A percentile compares a stretch with the other conserved stretches of the same genome.
Evolutionary conservation across 208 protist species (phyloP).

Genomic region (Herpetomonas tarakana): DNA sequence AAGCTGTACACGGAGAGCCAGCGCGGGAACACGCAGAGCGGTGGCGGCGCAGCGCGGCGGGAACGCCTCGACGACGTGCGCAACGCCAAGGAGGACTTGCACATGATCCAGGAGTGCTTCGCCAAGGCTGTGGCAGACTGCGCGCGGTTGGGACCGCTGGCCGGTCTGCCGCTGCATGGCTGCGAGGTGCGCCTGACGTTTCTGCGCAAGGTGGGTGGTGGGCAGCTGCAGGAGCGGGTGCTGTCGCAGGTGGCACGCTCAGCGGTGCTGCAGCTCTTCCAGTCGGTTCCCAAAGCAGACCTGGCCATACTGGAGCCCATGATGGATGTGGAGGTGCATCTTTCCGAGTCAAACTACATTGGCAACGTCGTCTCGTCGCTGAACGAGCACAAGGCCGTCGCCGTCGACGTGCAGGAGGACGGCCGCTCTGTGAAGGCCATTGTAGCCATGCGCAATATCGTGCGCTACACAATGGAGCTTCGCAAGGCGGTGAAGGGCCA

Average conservation of each 20-base stretch:
- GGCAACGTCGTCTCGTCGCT: slow-evolving; percentile 72
- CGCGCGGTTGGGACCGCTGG: slow-evolving; percentile 58
- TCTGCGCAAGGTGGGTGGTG: slow-evolving; percentile 49
- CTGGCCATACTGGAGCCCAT: slow-evolving; percentile 79
- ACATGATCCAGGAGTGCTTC: slow-evolving; percentile 39
- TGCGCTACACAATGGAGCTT: slow-evolving; percentile 85
- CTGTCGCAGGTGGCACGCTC: slow-evolving; percentile 47
- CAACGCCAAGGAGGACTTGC: slow-evolving; percentile 52
- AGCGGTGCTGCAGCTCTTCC: slow-evolving; percentile 43
- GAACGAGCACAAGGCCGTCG: slow-evolving; percentile 75
- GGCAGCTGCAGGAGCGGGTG: slow-evolving; percentile 35
- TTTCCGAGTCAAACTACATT: slow-evolving; percentile 71
- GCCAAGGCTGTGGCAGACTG: slow-evolving; percentile 44
- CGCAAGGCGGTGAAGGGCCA: slow-evolving; percentile 86
- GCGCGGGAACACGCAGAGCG: background rate
- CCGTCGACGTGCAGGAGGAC: slow-evolving; percentile 79
- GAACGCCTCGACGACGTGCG: slow-evolving; percentile 23
- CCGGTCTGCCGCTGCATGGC: slow-evolving; percentile 72
- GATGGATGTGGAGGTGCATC: slow-evolving; percentile 86
- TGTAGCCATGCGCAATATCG: slow-evolving; percentile 80
- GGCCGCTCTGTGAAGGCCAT: slow-evolving; percentile 69
- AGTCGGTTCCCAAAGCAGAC: slow-evolving; percentile 22
- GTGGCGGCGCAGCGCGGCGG: slow-evolving; percentile 8
- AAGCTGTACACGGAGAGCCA: slow-evolving; percentile 24
- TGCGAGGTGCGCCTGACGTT: slow-evolving; percentile 54